Evolutionary conservation across 345 rosid species (phyloP), one percentile per base, ranked within the genome.

Genomic region (Corymbia maculata): DNA sequence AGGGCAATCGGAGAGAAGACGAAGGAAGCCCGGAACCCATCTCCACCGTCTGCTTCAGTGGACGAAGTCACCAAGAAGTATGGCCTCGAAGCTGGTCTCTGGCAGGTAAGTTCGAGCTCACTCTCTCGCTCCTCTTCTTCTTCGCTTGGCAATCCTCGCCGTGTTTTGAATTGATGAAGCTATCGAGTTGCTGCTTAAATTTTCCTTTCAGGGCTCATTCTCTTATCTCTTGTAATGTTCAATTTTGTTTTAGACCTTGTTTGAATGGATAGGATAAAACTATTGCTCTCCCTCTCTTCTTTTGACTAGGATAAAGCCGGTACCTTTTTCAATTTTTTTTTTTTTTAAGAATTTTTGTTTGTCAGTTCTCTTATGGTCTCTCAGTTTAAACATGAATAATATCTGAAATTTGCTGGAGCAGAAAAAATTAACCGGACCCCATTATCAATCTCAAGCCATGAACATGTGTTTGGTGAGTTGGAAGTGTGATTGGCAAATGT

Each of bases 11-110:
- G 92, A 86, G 94, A 96, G 59, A 93, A 95, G 88, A 91, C 95
- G 32, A 93, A 91, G 80, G 96, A 93, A 66, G 87, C 87, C 86
- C 79, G 92, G 10, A 90, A 79, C 85, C 91, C 93, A 55, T 59
- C 95, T 8, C 51, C 94, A 6, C 70, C 96, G 47, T 49, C 97
- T 75, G 79, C 94, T 45, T 92, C 97, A 4, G 92, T 93, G 1
- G 99, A 97, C 55, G 98, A 97, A 86, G 86, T 94, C 64, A 93
- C 99, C 47, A 94, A 93, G 92, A 96, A 96, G 91, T 97, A 94
- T 89, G 99, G 99, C 66, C 97, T 96, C 14, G 99, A 97, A 94
- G 96, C 93, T 87, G 99, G 98, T 88, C 93, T 96, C 36, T 97
- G 99, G 98, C 94, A 96, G 97, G 99, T 97, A 88, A 79, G 90